A percentile compares a stretch with the other conserved stretches of the same genome.
Evolutionary conservation across 1,139 yeast species (phyloP).

Genomic region (Suhomyces choctaworum): DNA sequence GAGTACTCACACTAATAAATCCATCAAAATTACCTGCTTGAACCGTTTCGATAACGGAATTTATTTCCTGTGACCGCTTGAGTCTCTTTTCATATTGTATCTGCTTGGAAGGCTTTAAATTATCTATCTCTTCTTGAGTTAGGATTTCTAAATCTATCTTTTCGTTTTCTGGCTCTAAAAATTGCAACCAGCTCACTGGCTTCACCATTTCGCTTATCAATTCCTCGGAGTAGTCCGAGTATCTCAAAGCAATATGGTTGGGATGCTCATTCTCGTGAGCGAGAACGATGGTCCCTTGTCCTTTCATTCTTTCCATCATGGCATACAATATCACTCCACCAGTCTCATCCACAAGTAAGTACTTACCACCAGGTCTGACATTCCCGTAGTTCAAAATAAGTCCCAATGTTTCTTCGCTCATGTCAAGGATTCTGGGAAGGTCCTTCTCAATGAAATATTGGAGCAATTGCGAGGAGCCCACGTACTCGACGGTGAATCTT

Average conservation of each 20-base stretch:
- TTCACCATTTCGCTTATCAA: constrained; percentile 57
- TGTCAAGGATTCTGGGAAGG: constrained; percentile 66
- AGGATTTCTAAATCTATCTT: constrained; percentile 52
- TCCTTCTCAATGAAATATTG: constrained; percentile 77
- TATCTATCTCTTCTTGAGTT: constrained; percentile 52
- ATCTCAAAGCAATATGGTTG: constrained; percentile 68
- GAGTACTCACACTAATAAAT: constrained; percentile 68
- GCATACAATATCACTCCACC: constrained; percentile 84
- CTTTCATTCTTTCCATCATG: constrained; percentile 86
- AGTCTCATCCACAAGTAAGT: constrained; percentile 86
- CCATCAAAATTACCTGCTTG: constrained; percentile 69
- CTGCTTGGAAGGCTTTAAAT: constrained; percentile 58
- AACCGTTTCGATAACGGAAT: constrained; percentile 53
- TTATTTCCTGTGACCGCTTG: constrained; percentile 56
- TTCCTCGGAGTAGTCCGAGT: constrained; percentile 61
- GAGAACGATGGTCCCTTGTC: constrained; percentile 73
- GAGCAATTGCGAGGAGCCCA: constrained; percentile 75
- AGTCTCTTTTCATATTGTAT: constrained; percentile 69
- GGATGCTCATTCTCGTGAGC: constrained; percentile 94
- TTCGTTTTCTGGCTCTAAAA: constrained; percentile 72
- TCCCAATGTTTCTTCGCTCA: constrained; percentile 83
- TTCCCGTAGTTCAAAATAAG: constrained; percentile 74
- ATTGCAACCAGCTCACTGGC: constrained; percentile 76
- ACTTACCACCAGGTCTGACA: constrained; percentile 85
- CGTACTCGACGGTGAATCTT: constrained; percentile 76